Base-by-base conservation (phyloP, 208 protist genomes). In the Crithidia expoeki region DNA sequence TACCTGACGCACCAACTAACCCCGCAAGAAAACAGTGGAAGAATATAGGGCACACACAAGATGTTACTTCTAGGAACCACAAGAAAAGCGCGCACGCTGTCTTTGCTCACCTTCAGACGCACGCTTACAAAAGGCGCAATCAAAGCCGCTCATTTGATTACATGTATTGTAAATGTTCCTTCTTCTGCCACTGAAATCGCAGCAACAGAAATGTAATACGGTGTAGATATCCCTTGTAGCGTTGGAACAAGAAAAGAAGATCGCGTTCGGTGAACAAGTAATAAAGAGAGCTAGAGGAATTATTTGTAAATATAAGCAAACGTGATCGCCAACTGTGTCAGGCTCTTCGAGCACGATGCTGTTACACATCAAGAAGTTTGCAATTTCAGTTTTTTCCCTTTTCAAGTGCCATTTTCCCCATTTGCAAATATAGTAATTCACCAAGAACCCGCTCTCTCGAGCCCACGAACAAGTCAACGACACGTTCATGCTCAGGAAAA, bases 231-330 rank as follows among this genome's bases (percentile, higher is more conserved):
- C n/a, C n/a, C 16, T 6, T 23, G 21, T 30, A 52, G 28, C 17
- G 23, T 7, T 11, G 3, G 3, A 46, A 69, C 32, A 40, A 52
- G 30, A 30, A 46, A 56, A 62, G 49, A 12, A 58, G 25, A 50
- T n/a, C 33, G 49, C 11, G 17, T 47, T 25, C 17, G 6, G 19
- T 51, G 38, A 60, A 65, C 19, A 44, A 55, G 42, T 51, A 61
- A 57, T 52, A 77, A 56, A 72, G 65, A n/a, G 21, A 72, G 17
- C 30, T 60, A 70, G 14, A 69, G n/a, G n/a, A 59, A 33, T 60
- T 30, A 49, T 49, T 69, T 49, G 44, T 52, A 60, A 63, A 63
- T 63, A 63, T 63, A 27, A 14, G 14, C 25, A 19, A 44, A 9
- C 21, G 7, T 33, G 57, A 17, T 17, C 42, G n/a, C 5, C 14